A percentile compares a stretch with the other conserved stretches of the same genome.
These are phyloP conservation scores for Neurospora tetraspora DNA, from an alignment of 495 filamentous ascomycete genomes.

Conservation along the genomic window DNA sequence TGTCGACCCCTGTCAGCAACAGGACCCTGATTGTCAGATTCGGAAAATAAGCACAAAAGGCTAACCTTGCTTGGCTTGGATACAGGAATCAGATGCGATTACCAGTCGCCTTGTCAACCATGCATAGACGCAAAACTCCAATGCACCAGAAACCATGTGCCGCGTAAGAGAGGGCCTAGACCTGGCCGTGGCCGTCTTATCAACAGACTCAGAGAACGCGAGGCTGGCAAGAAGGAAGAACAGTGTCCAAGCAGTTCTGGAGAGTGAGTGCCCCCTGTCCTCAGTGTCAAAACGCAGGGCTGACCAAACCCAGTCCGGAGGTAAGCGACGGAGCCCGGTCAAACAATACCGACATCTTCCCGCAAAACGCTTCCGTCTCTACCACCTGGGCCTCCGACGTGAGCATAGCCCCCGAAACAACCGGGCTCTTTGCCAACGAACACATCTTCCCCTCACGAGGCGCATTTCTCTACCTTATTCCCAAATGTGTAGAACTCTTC, in stretches of 20 bases:
- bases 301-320: not conserved
- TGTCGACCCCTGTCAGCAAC: not conserved
- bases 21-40: not conserved
- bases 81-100: slow-evolving; percentile 25
- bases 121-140: slow-evolving; percentile 18
- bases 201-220: slow-evolving; percentile 20
- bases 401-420: slow-evolving; percentile 14
- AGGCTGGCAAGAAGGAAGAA: not conserved
- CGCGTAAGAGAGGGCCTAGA: slow-evolving; percentile 25
- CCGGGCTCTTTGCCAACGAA: slow-evolving; percentile 16
- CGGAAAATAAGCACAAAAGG: not conserved
- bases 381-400: not conserved
- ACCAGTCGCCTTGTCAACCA: slow-evolving; percentile 23
- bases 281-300: not conserved
- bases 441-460: slow-evolving; percentile 18
- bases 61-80: not conserved
- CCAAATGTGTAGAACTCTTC: slow-evolving; percentile 26
- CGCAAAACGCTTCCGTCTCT: not conserved
- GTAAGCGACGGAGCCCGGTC: not conserved
- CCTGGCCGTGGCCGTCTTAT: slow-evolving; percentile 25
- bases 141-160: slow-evolving; percentile 30
- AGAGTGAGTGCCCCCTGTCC: not conserved
- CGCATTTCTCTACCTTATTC: slow-evolving; percentile 22
- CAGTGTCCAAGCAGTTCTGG: not conserved
- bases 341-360: not conserved